Percentiles rank a stretch among this genome's conserved stretches.
Evolutionary conservation across 768 basidiomycete species (phyloP).

Genomic region (Hygrophorus pudorinus): DNA sequence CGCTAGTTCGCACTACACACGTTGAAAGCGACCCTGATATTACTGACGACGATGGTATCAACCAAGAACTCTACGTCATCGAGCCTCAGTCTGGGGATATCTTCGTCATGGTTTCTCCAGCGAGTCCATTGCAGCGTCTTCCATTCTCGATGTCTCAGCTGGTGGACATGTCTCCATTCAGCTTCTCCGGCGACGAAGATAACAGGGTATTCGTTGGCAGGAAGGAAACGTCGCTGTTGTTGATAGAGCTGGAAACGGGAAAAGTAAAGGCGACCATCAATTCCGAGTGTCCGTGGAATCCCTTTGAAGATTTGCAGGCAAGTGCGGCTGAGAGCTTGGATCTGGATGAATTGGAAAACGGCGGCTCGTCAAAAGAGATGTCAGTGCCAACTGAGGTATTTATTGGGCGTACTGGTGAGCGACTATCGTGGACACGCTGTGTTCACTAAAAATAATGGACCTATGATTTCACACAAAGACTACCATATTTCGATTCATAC

Average conservation of each 20-base stretch:
- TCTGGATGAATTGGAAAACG: constrained; percentile 51
- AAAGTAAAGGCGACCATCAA: constrained; percentile 66
- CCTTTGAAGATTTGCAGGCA: constrained; percentile 42
- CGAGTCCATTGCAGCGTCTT: constrained; percentile 71
- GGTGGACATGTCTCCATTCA: constrained; percentile 85
- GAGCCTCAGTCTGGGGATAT: constrained; percentile 94
- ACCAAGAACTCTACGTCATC: constrained; percentile 80
- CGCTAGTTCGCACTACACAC: constrained; percentile 68
- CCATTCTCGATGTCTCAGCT: constrained; percentile 89
- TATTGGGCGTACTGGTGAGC: constrained; percentile 41
- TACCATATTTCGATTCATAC: constrained; percentile 83
- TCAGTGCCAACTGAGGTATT: constrained; percentile 35
- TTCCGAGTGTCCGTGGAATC: constrained; percentile 72
- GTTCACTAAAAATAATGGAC: neutral
- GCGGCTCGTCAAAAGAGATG: constrained; percentile 21
- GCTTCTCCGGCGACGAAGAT: constrained; percentile 49
- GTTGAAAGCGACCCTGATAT: constrained; percentile 46
- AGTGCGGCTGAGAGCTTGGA: constrained; percentile 36
- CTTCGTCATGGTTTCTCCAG: constrained; percentile 68
- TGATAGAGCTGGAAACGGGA: constrained; percentile 73
- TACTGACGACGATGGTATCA: constrained; percentile 37
- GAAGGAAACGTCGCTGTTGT: constrained; percentile 77
- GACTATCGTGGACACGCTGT: neutral
- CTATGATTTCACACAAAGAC: constrained; percentile 47
- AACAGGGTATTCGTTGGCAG: constrained; percentile 77